Conservation (phyloP, 2,329 filamentous ascomycete species). For the Neonectria sp. region DNA sequence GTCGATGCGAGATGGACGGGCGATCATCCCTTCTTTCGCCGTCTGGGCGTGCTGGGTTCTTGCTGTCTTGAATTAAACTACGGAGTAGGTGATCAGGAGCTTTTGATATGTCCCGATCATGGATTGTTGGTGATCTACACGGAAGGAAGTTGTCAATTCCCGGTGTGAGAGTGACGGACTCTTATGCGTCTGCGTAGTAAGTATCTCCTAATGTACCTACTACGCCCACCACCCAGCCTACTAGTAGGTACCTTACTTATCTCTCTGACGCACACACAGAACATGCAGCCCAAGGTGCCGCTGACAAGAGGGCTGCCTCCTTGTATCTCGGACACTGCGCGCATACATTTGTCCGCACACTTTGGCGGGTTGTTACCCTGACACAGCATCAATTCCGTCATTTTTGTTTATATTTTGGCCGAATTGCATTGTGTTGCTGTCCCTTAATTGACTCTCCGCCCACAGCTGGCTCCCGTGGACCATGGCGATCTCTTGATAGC, state of each 20-base stretch:
- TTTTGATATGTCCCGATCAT: not conserved
- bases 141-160: too few species aligned
- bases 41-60: not conserved
- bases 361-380: not conserved
- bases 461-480: not conserved
- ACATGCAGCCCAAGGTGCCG: not conserved
- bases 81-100: too few species aligned
- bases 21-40: constrained; percentile 9
- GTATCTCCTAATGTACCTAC: not conserved
- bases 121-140: not conserved
- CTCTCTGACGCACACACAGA: not conserved
- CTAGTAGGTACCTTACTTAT: too few species aligned
- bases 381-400: not conserved
- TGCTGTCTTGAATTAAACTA: not conserved
- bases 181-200: too few species aligned
- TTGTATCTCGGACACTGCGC: not conserved
- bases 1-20: constrained; percentile 18
- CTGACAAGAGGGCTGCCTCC: constrained; percentile 8
- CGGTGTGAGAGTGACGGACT: too few species aligned
- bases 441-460: constrained; percentile 1
- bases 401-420: not conserved
- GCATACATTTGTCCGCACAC: not conserved
- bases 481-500: not conserved
- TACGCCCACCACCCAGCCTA: not conserved
- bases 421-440: not conserved